Base-by-base conservation (phyloP, 306 rosid species). In the Gastrolobium bilobum region DNA sequence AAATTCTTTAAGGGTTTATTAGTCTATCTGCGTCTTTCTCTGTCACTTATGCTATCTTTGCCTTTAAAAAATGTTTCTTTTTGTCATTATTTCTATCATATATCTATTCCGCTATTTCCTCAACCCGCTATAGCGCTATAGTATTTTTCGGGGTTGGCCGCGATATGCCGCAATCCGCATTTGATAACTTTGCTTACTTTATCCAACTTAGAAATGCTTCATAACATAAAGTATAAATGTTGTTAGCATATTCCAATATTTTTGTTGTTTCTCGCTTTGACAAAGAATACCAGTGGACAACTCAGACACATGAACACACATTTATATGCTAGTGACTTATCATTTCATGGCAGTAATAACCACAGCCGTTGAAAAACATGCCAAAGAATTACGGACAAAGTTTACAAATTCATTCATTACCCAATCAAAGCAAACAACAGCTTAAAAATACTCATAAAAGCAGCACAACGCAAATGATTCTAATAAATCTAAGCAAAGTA, bases 401-500 rank as follows among this genome's bases (percentile, higher is more conserved):
- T 50, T 42, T 26, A 66, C 5, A 58, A 48, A 65, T 40, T 51
- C 73, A 50, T 3, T 65, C 35, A 14, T n/a, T n/a, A 46, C 26
- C 43, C 43, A 3, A 2, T 3, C 26, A 50, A 43, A 71, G 59
- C 2, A 60, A 52, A 43, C 30, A 74, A 29, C 6, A 61, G 26
- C 47, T 50, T 58, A 15, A 58, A 54, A 35, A 57, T 35, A 75
- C 54, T 44, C 26, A 40, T 29, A 20, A 38, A 34, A 64, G 50
- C 35, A 78, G 60, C 75, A 68, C 39, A 57, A 47, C 68, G 42
- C 46, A 44, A 75, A 26, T 50, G 74, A 64, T 83, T 37, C 33
- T 5, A 44, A 26, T 34, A 44, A 61, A 9, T 54, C 63, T 63
- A 63, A 20, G 39, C 7, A 51, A 51, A 34, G 61, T 8, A 20